phyloP scores from a whole-genome alignment of 768 basidiomycete genomes.

The Rubroboletus satanas region DNA sequence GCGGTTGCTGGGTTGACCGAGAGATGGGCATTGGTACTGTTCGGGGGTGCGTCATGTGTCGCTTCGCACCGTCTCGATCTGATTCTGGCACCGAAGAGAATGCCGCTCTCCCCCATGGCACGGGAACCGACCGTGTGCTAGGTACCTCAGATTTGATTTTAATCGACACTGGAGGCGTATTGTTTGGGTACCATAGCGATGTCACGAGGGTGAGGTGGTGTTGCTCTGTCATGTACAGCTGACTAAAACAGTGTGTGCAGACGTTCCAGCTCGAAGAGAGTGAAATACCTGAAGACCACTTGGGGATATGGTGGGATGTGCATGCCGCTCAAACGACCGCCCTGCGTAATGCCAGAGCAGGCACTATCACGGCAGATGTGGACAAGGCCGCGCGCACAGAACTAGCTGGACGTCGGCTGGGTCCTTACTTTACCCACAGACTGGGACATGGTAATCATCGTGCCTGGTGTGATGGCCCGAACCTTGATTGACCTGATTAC shows the following conservation, averaged over 20 bases:
- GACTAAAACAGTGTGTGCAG: conserved; percentile 24
- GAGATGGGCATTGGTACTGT: conserved; percentile 63
- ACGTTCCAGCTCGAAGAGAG: conserved; percentile 65
- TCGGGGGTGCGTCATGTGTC: conserved; percentile 57
- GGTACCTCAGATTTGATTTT: conserved; percentile 59
- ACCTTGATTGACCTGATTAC: conserved; percentile 13
- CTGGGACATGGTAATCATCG: conserved; percentile 64
- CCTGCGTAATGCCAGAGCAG: conserved; percentile 42
- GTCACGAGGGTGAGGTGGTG: conserved; percentile 60
- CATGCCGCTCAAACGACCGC: conserved; percentile 60
- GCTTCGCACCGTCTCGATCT: background rate
- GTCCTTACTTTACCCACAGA: conserved; percentile 71
- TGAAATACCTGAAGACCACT: conserved; percentile 48
- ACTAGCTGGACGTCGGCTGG: conserved; percentile 43
- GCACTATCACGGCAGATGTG: conserved; percentile 48
- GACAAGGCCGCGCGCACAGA: conserved; percentile 59
- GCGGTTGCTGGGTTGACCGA: conserved; percentile 53
- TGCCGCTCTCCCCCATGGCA: conserved; percentile 82
- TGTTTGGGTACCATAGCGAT: conserved; percentile 76
- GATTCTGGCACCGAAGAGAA: conserved; percentile 50
- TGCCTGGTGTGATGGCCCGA: conserved; percentile 6
- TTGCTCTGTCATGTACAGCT: background rate
- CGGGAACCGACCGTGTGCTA: conserved; percentile 64
- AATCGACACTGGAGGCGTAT: conserved; percentile 67
- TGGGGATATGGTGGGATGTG: conserved; percentile 62